Conservation (phyloP, 176 grass and related monocot genomes). For the Oryza punctata region DNA sequence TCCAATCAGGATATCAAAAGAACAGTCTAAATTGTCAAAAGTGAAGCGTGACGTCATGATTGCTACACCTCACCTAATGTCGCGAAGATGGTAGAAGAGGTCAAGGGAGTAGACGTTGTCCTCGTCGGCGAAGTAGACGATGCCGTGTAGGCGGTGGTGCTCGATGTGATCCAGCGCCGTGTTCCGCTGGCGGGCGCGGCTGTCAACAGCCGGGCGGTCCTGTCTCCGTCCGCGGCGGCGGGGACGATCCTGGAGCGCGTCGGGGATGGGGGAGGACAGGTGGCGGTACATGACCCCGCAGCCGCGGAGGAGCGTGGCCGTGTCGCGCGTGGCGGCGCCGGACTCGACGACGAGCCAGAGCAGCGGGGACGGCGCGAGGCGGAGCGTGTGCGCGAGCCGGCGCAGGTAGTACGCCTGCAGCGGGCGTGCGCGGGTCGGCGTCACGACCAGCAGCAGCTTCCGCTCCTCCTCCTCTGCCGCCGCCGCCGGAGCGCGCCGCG, state of each 20-base stretch:
- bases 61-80: conserved; percentile 47
- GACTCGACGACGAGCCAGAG: conserved; percentile 82
- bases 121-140: conserved; percentile 82
- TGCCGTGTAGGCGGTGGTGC: conserved; percentile 59
- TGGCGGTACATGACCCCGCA: conserved; percentile 69
- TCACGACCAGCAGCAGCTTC: conserved; percentile 61
- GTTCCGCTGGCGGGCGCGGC: conserved; percentile 59
- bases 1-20: background rate
- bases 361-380: conserved; percentile 53
- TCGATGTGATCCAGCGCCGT: conserved; percentile 66
- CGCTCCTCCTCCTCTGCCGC: background rate
- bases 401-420: conserved; percentile 70
- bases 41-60: background rate
- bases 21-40: background rate
- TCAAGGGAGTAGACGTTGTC: conserved; percentile 71
- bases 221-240: conserved; percentile 26
- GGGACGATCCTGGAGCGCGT: conserved; percentile 1
- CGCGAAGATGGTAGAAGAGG: conserved; percentile 52
- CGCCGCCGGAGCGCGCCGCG: background rate
- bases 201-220: conserved; percentile 29
- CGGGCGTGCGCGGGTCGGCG: conserved; percentile 62
- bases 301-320: conserved; percentile 54
- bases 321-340: conserved; percentile 50
- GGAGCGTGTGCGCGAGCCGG: conserved; percentile 65
- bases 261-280: conserved; percentile 33